Percentiles rank a stretch among this genome's conserved stretches.
Evolutionary conservation across 306 rosid species (phyloP).

Genomic region (Psophocarpus tetragonolobus): DNA sequence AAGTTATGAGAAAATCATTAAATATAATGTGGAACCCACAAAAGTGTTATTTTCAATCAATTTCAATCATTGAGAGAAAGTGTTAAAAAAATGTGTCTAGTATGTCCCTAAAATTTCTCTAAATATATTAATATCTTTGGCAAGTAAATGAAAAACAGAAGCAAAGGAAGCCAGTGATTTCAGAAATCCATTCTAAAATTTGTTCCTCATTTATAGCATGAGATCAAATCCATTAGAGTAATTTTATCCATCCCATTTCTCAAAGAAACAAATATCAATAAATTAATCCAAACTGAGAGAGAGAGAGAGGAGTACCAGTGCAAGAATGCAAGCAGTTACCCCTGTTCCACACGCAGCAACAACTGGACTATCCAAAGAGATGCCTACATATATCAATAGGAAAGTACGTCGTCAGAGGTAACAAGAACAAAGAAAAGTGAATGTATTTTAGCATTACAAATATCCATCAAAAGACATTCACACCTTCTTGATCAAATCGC

Average conservation of each 20-base stretch:
- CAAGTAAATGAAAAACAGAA: too few relatives aligned
- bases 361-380: conserved; percentile 73
- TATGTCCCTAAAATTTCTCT: too few relatives aligned
- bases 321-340: conserved; percentile 91
- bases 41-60: too few relatives aligned
- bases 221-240: too few relatives aligned
- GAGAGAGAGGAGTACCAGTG: conserved; percentile 59
- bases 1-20: too few relatives aligned
- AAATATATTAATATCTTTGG: too few relatives aligned
- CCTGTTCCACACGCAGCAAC: conserved; percentile 93
- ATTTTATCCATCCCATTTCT: background rate
- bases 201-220: background rate
- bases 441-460: conserved; percentile 10
- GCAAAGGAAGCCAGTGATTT: too few relatives aligned
- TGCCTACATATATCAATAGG: conserved; percentile 55
- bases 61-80: too few relatives aligned
- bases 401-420: background rate
- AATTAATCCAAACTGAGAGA: conserved; percentile 4
- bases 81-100: too few relatives aligned
- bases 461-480: background rate
- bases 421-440: background rate
- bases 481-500: conserved; percentile 73
- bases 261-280: background rate
- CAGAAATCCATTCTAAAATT: background rate
- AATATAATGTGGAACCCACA: too few relatives aligned